These are phyloP conservation scores for Tylopilus felleus DNA, from an alignment of 768 basidiomycete genomes.

Conservation along the genomic window DNA sequence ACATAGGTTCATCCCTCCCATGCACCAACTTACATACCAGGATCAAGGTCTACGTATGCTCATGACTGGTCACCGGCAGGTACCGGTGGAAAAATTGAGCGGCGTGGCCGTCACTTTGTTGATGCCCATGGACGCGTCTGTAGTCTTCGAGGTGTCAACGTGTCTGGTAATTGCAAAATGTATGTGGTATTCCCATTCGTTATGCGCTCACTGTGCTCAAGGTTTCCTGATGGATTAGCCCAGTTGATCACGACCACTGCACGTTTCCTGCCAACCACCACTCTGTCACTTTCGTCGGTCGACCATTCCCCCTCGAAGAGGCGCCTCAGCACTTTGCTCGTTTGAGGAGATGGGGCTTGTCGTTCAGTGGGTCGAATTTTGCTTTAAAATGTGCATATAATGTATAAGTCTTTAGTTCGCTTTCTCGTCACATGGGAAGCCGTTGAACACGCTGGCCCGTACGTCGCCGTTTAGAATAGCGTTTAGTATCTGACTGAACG, in stretches of 20 bases:
- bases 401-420: slow-evolving; percentile 50
- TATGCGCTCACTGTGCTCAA: slow-evolving; percentile 20
- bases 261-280: slow-evolving; percentile 64
- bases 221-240: slow-evolving; percentile 39
- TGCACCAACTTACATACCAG: slow-evolving; percentile 42
- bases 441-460: slow-evolving; percentile 91
- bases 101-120: slow-evolving; percentile 76
- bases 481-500: neutral
- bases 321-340: slow-evolving; percentile 82
- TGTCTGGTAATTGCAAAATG: slow-evolving; percentile 83
- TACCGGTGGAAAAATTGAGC: slow-evolving; percentile 53
- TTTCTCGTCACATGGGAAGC: slow-evolving; percentile 98
- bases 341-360: slow-evolving; percentile 82
- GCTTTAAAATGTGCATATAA: neutral
- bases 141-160: slow-evolving; percentile 78
- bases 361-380: slow-evolving; percentile 62
- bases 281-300: slow-evolving; percentile 77
- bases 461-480: slow-evolving; percentile 33
- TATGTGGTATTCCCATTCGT: slow-evolving; percentile 26
- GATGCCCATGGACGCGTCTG: slow-evolving; percentile 81
- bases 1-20: slow-evolving; percentile 46
- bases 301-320: slow-evolving; percentile 89
- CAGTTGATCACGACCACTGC: slow-evolving; percentile 62
- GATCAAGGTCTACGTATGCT: slow-evolving; percentile 51
- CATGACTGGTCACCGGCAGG: slow-evolving; percentile 67